phyloP scores from a whole-genome alignment of 140 eudicot species.

The Cichorium intybus region DNA sequence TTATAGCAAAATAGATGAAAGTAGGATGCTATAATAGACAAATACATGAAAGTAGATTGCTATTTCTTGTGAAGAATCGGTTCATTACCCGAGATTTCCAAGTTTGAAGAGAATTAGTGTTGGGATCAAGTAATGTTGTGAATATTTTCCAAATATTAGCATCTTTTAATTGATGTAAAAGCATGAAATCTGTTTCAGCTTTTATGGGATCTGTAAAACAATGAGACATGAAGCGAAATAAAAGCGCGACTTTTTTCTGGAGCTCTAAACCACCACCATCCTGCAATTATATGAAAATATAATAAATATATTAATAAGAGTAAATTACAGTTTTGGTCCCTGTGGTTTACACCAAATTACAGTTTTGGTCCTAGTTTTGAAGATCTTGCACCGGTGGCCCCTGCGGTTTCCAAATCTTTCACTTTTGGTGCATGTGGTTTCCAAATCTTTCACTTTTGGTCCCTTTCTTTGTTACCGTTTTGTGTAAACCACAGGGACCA shows the following conservation, averaged over 20 bases:
- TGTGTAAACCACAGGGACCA: too few species aligned
- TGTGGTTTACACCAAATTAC: too few species aligned
- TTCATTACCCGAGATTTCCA: conserved; percentile 54
- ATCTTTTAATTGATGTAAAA: conserved; percentile 87
- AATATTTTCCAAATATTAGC: conserved; percentile 77
- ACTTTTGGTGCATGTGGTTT: too few species aligned
- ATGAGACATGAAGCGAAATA: conserved; percentile 79
- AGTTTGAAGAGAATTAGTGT: conserved; percentile 52
- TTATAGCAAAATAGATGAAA: too few species aligned
- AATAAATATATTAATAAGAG: too few species aligned
- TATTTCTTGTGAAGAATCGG: not conserved
- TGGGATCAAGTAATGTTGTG: conserved; percentile 63
- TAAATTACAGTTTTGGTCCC: too few species aligned
- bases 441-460: too few species aligned
- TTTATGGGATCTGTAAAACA: conserved; percentile 73
- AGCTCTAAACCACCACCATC: conserved; percentile 60
- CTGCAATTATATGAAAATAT: conserved; percentile 33
- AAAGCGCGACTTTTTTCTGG: conserved; percentile 56
- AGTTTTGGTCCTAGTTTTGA: too few species aligned
- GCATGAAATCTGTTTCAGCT: conserved; percentile 75
- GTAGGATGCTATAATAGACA: not conserved
- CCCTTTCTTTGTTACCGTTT: too few species aligned
- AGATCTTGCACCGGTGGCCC: too few species aligned
- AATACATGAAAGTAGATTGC: not conserved
- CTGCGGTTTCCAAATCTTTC: too few species aligned